Evolutionary conservation across 805 yeast genomes (phyloP).

Genomic region (Cyberlindnera bimundalis): DNA sequence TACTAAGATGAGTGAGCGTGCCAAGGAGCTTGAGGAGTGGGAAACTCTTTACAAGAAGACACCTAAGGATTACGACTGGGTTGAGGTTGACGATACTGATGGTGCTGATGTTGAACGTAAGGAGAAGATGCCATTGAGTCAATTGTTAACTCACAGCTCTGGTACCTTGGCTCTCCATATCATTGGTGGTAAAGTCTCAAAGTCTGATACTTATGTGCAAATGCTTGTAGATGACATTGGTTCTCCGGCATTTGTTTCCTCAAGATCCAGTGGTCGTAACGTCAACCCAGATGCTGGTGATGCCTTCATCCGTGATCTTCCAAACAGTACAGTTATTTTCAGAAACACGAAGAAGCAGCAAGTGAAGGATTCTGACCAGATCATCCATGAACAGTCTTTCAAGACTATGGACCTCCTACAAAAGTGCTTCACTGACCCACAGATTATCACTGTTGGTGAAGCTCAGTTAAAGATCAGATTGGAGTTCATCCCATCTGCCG

Average conservation of each 20-base stretch:
- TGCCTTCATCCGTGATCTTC: slow-evolving; percentile 67
- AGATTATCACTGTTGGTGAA: slow-evolving; percentile 41
- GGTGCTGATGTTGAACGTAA: slow-evolving; percentile 35
- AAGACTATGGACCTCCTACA: slow-evolving; percentile 53
- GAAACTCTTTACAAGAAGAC: slow-evolving; percentile 47
- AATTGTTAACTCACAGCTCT: slow-evolving; percentile 52
- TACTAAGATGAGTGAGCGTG: slow-evolving; percentile 33
- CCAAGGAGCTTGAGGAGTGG: slow-evolving; percentile 41
- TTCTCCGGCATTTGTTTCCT: slow-evolving; percentile 53
- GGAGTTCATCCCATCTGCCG: slow-evolving; percentile 58
- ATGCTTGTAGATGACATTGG: slow-evolving; percentile 61
- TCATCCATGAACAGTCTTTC: slow-evolving; percentile 47
- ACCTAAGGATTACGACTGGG: slow-evolving; percentile 67
- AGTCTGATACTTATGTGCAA: slow-evolving; percentile 51
- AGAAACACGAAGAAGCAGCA: slow-evolving; percentile 53
- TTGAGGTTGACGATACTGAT: slow-evolving; percentile 42
- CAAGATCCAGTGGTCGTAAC: slow-evolving; percentile 43
- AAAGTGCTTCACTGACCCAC: slow-evolving; percentile 44
- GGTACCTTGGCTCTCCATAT: slow-evolving; percentile 62
- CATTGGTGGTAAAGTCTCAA: slow-evolving; percentile 44
- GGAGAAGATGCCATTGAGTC: slow-evolving; percentile 46
- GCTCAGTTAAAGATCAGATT: slow-evolving; percentile 45
- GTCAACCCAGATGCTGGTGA: slow-evolving; percentile 50
- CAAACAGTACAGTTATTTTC: slow-evolving; percentile 52
- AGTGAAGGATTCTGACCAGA: slow-evolving; percentile 44